Percentiles rank a stretch among this genome's conserved stretches.
Conservation (phyloP, 345 rosid species). For the Eucalyptus tenuipes region DNA sequence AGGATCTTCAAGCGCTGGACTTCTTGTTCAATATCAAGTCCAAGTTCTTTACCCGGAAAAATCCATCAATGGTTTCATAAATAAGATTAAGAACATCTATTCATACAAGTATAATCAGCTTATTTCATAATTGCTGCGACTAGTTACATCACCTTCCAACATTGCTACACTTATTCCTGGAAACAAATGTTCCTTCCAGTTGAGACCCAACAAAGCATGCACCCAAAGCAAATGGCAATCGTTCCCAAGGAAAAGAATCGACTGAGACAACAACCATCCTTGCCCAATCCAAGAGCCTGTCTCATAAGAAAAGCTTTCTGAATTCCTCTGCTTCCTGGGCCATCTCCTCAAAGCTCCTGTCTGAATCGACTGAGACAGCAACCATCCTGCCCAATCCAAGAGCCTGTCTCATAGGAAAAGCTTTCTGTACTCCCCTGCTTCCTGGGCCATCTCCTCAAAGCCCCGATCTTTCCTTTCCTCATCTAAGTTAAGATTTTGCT, state of each 20-base stretch:
- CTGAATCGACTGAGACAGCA: too few species aligned
- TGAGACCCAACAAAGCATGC: not conserved
- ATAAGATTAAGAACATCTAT: not conserved
- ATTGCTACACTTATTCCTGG: not conserved
- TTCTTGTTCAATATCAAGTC: not conserved
- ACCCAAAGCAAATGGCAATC: not conserved
- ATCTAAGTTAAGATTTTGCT: conserved; percentile 69
- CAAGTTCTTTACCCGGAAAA: not conserved
- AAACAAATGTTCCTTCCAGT: not conserved
- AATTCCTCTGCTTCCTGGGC: conserved; percentile 62
- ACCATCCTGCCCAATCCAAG: not conserved
- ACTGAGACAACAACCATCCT: not conserved
- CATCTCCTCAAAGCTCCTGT: conserved; percentile 59
- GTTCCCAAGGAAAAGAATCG: not conserved
- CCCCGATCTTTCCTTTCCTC: conserved; percentile 65
- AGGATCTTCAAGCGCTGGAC: not conserved
- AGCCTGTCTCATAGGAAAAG: conserved; percentile 11
- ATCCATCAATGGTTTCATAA: not conserved
- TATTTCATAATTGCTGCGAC: not conserved
- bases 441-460: conserved; percentile 64
- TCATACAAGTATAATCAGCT: not conserved
- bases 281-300: not conserved
- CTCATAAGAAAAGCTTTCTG: conserved; percentile 24
- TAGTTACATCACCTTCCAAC: not conserved
- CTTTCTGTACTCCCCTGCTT: conserved; percentile 53